A percentile compares a stretch with the other conserved stretches of the same genome.
These are phyloP conservation scores for Volvox africanus DNA, from an alignment of 139 green algal genomes.

Conservation along the genomic window DNA sequence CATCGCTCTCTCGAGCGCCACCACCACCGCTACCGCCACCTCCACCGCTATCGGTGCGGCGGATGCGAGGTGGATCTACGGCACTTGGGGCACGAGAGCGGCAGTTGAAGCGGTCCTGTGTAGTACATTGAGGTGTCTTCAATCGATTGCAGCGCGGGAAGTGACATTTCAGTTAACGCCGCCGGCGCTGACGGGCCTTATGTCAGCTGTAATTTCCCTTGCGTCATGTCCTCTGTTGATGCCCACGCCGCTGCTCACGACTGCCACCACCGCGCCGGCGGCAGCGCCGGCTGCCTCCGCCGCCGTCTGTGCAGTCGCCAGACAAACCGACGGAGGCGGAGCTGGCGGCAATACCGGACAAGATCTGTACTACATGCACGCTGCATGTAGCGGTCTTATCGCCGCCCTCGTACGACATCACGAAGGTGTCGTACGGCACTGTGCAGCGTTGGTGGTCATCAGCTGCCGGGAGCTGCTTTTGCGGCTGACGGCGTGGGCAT, in stretches of 20 bases:
- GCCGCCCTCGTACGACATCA: constrained; percentile 29
- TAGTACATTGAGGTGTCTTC: not conserved
- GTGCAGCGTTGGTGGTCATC: not conserved
- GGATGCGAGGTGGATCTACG: not conserved
- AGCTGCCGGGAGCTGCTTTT: constrained; percentile 16
- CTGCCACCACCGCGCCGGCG: not conserved
- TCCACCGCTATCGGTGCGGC: not conserved
- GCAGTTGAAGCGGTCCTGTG: not conserved
- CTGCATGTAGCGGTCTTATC: not conserved
- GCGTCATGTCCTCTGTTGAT: not conserved
- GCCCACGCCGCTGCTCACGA: not conserved
- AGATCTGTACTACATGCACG: constrained; percentile 15
- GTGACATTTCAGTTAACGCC: constrained; percentile 1
- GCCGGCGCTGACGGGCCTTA: not conserved
- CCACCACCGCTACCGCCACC: too few relatives aligned
- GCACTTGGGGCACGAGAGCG: not conserved
- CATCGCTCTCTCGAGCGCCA: too few relatives aligned
- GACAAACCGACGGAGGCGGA: not conserved
- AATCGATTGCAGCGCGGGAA: constrained; percentile 30
- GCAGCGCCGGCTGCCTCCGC: too few relatives aligned
- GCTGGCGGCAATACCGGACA: not conserved
- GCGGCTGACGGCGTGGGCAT: constrained; percentile 10
- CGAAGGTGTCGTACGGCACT: not conserved
- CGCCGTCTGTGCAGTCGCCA: too few relatives aligned
- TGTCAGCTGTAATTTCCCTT: not conserved